Evolutionary conservation across 352 stramenopile genomes (phyloP).

Genomic region (Globisporangium spiculum): DNA sequence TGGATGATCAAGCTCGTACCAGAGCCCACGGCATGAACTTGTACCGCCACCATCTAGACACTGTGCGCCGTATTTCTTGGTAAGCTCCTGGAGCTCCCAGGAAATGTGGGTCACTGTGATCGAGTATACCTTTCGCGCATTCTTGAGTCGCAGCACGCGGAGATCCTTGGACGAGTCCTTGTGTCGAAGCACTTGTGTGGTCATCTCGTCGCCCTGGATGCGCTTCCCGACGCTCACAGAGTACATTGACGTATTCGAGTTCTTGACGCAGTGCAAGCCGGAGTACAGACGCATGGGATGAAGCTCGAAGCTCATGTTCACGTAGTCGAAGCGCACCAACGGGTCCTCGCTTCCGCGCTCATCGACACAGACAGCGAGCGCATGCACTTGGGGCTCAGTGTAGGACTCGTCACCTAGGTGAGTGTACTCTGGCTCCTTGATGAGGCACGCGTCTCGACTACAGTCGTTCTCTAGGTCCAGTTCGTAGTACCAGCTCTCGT

Average conservation of each 20-base stretch:
- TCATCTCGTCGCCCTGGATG: slow-evolving; percentile 5
- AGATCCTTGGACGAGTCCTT: not conserved
- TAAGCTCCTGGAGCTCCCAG: slow-evolving; percentile 5
- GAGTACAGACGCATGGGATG: not conserved
- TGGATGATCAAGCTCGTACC: not conserved
- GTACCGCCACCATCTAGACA: not conserved
- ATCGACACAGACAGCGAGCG: slow-evolving; percentile 9
- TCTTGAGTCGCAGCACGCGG: slow-evolving; percentile 1
- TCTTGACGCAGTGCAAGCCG: not conserved
- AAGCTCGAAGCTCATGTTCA: not conserved
- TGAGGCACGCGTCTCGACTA: not conserved
- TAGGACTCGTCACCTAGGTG: not conserved
- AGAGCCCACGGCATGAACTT: not conserved
- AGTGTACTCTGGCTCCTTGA: slow-evolving; percentile 5
- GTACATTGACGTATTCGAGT: slow-evolving; percentile 13
- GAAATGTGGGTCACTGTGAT: slow-evolving; percentile 8
- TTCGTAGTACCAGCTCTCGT: slow-evolving; percentile 6
- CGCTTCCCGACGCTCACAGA: slow-evolving; percentile 9
- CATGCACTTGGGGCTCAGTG: slow-evolving; percentile 6
- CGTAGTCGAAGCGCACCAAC: not conserved
- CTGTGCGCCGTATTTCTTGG: not conserved
- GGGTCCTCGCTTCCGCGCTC: slow-evolving; percentile 5
- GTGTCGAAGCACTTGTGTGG: not conserved
- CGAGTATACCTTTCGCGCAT: slow-evolving; percentile 15
- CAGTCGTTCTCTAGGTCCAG: slow-evolving; percentile 2